These are phyloP conservation scores for Francoa sonchifolia DNA, from an alignment of 441 rosid genomes.

Conservation along the genomic window DNA sequence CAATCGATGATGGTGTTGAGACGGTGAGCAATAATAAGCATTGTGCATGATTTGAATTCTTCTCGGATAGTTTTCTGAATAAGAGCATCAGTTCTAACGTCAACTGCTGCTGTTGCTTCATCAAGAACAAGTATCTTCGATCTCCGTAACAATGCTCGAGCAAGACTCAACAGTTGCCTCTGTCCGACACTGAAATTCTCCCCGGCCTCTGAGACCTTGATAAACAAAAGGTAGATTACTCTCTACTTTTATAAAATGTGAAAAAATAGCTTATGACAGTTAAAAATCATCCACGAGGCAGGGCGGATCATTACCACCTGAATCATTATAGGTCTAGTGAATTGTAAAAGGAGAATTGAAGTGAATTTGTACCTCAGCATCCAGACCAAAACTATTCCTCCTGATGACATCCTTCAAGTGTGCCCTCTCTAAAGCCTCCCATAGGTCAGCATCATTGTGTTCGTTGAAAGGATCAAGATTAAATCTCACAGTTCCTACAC, in stretches of 20 bases:
- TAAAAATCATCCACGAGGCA: no score
- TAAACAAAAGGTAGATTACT: slow-evolving; percentile 6
- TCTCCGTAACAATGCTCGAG: slow-evolving; percentile 80
- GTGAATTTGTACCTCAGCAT: slow-evolving; percentile 48
- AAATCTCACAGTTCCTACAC: slow-evolving; percentile 73
- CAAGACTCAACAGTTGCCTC: slow-evolving; percentile 85
- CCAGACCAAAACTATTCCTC: slow-evolving; percentile 66
- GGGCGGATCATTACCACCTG: no score
- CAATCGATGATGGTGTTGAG: slow-evolving; percentile 85
- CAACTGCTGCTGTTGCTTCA: slow-evolving; percentile 97
- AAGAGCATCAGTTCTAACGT: slow-evolving; percentile 88
- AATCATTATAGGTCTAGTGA: no score
- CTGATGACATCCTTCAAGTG: slow-evolving; percentile 74
- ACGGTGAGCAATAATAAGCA: slow-evolving; percentile 90
- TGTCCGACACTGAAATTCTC: slow-evolving; percentile 95
- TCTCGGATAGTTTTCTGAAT: slow-evolving; percentile 90
- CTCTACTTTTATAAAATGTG: neutral
- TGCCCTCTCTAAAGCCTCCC: slow-evolving; percentile 94
- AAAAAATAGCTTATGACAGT: no score
- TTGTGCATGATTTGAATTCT: slow-evolving; percentile 88
- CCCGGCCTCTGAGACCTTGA: slow-evolving; percentile 76
- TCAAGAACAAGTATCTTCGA: slow-evolving; percentile 95
- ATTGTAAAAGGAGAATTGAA: no score
- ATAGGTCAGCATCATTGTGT: slow-evolving; percentile 79
- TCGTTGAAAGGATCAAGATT: slow-evolving; percentile 92